A percentile compares a stretch with the other conserved stretches of the same genome.
These are phyloP conservation scores for Cryptomeria japonica DNA, from an alignment of 75 land plant genomes.

Conservation along the genomic window DNA sequence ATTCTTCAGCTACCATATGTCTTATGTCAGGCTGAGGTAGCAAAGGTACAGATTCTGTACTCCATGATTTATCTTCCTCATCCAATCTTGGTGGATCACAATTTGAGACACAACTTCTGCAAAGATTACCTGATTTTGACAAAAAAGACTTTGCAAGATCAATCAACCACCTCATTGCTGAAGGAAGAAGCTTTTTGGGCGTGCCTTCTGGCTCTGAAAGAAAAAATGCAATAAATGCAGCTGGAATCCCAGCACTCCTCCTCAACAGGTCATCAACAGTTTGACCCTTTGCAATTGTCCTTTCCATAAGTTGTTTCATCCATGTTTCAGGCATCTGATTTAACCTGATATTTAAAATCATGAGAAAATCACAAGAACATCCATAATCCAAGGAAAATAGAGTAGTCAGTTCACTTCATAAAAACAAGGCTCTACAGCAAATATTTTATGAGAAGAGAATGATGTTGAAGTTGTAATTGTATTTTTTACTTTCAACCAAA, in stretches of 20 bases:
- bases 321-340: conserved; percentile 87
- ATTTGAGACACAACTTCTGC: conserved; percentile 7
- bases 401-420: background rate
- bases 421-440: background rate
- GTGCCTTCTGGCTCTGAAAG: conserved; percentile 95
- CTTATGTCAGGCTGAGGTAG: background rate
- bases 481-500: background rate
- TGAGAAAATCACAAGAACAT: background rate
- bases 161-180: conserved; percentile 79
- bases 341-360: conserved; percentile 42
- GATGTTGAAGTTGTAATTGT: background rate
- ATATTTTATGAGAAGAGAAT: background rate
- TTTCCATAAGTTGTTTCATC: conserved; percentile 88
- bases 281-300: conserved; percentile 81
- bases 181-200: conserved; percentile 94
- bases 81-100: conserved; percentile 1
- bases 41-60: background rate
- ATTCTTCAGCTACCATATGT: background rate
- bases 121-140: conserved; percentile 16
- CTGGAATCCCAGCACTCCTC: conserved; percentile 99
- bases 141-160: conserved; percentile 55
- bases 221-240: conserved; percentile 91
- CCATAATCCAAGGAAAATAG: background rate
- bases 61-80: background rate
- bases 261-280: conserved; percentile 91